Base-by-base conservation (phyloP, 495 filamentous ascomycete genomes). In the Amorphotheca resinae region DNA sequence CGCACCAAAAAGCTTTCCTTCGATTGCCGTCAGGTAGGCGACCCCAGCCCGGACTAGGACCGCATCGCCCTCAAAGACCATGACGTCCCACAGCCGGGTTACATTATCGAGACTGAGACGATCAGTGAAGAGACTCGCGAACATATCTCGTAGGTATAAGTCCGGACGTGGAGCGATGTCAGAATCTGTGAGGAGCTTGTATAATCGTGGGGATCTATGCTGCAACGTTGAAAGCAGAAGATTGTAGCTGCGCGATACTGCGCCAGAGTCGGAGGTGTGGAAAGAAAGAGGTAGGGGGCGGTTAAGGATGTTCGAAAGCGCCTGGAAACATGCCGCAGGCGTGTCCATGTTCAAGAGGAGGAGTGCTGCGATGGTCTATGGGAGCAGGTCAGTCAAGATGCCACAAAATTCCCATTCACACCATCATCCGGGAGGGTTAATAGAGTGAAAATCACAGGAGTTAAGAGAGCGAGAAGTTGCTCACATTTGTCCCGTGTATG, bases 21-120 rank as follows among this genome's bases (percentile, higher is more conserved):
- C 80, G 20, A 85, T 57, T 36, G 63, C 61, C 9, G 38, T 52
- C 26, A 65, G 36, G 18, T 41, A 50, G 5, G 80, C 91, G 4
- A 95, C 77, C 0, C 75, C 82, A 0, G 84, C 77, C 2, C 89
- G 73, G 17, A 95, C 76, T 9, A 94, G 66, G 11, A 87, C 69
- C 7, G 74, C 69, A 52, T 96, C 91, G 2, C 87, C 88, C 57
- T 98, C 91, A 45, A 96, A 94, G 1, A 89, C 80, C 65, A 86
- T 91, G 20, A 93, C 82, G 55, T 98, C 91, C 87, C 86, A 95
- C 3, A 96, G 66, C 9, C 91, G 72, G 22, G 77, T 77, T 9
- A 76, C 76, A 40, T 80, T 72, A 49, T 95, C 89, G 2, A 94
- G 61, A 20, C 68, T 65, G 12, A 74, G 58, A 35, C 68, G 63